A percentile compares a stretch with the other conserved stretches of the same genome.
These are phyloP conservation scores for Pseudomassariella vexata DNA, from an alignment of 2,329 filamentous ascomycete genomes.

Conservation along the genomic window DNA sequence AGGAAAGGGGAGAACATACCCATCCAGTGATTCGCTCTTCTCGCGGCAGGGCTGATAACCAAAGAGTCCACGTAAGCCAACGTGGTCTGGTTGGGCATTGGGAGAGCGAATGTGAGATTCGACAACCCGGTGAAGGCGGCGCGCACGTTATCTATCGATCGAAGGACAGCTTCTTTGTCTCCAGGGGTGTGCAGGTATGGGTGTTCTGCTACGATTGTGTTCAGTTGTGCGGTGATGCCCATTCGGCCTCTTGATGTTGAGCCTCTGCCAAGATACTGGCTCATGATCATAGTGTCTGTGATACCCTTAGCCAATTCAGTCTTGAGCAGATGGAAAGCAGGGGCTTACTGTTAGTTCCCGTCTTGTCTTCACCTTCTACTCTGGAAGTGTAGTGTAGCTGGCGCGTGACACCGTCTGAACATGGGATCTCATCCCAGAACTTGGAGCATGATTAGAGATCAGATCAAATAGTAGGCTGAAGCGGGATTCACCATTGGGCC, in stretches of 20 bases:
- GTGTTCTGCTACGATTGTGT: slow-evolving; percentile 50
- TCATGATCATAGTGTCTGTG: slow-evolving; percentile 42
- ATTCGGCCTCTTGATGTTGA: slow-evolving; percentile 54
- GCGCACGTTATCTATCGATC: slow-evolving; percentile 55
- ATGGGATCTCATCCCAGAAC: slow-evolving; percentile 51
- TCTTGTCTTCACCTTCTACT: slow-evolving; percentile 45
- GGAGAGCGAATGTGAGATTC: slow-evolving; percentile 52
- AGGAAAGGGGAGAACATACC: slow-evolving; percentile 26
- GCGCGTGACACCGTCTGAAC: slow-evolving; percentile 52
- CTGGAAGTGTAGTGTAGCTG: slow-evolving; percentile 63
- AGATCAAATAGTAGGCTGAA: too few relatives aligned
- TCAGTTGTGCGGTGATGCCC: slow-evolving; percentile 52
- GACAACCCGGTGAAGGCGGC: slow-evolving; percentile 45
- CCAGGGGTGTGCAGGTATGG: slow-evolving; percentile 54
- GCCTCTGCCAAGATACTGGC: slow-evolving; percentile 59
- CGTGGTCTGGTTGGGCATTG: slow-evolving; percentile 44
- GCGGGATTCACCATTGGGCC: slow-evolving; percentile 40
- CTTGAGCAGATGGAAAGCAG: not conserved
- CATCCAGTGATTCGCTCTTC: slow-evolving; percentile 47
- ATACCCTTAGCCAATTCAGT: not conserved
- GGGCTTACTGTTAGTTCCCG: slow-evolving; percentile 26
- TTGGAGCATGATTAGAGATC: slow-evolving; percentile 5
- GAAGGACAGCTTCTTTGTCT: slow-evolving; percentile 56
- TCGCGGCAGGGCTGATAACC: slow-evolving; percentile 26
- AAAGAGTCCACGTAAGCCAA: slow-evolving; percentile 48